Conservation (phyloP, 2,329 filamentous ascomycete genomes). For the Botrytis galanthina region DNA sequence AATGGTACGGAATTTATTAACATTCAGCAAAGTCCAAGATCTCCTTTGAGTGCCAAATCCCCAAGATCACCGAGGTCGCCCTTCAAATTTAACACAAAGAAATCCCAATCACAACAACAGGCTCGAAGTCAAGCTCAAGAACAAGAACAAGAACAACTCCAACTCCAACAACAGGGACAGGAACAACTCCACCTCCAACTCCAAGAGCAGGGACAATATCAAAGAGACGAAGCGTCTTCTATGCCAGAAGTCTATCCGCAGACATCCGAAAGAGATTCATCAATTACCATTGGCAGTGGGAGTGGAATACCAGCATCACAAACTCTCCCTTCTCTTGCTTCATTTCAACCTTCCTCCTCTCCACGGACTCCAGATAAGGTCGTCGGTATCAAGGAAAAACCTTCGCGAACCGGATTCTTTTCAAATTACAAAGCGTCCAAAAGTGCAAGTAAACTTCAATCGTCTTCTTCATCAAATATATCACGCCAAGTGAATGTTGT, state of each 20-base stretch:
- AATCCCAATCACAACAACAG: slow-evolving; percentile 23
- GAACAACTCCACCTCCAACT: neutral
- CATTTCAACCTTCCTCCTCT: slow-evolving; percentile 22
- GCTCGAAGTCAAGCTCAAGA: neutral
- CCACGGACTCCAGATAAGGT: slow-evolving; percentile 19
- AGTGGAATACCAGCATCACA: slow-evolving; percentile 26
- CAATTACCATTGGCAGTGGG: neutral
- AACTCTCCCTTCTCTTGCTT: slow-evolving; percentile 28
- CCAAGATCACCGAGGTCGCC: slow-evolving; percentile 36
- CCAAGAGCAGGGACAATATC: neutral
- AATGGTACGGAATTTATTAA: slow-evolving; percentile 19
- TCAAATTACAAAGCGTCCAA: slow-evolving; percentile 48
- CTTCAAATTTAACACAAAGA: slow-evolving; percentile 36
- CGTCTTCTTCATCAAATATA: slow-evolving; percentile 29
- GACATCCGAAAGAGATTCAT: slow-evolving; percentile 23
- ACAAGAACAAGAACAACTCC: neutral
- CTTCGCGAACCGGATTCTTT: slow-evolving; percentile 43
- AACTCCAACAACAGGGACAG: neutral
- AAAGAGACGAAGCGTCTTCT: slow-evolving; percentile 26
- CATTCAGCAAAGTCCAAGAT: slow-evolving; percentile 26
- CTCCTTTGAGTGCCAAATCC: slow-evolving; percentile 33
- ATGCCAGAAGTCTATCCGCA: slow-evolving; percentile 29
- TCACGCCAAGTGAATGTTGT: slow-evolving; percentile 33
- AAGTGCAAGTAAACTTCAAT: slow-evolving; percentile 44
- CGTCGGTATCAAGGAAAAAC: slow-evolving; percentile 29